These are phyloP conservation scores for Nitzschia inconspicua DNA, from an alignment of 108 stramenopile genomes.

Conservation along the genomic window DNA sequence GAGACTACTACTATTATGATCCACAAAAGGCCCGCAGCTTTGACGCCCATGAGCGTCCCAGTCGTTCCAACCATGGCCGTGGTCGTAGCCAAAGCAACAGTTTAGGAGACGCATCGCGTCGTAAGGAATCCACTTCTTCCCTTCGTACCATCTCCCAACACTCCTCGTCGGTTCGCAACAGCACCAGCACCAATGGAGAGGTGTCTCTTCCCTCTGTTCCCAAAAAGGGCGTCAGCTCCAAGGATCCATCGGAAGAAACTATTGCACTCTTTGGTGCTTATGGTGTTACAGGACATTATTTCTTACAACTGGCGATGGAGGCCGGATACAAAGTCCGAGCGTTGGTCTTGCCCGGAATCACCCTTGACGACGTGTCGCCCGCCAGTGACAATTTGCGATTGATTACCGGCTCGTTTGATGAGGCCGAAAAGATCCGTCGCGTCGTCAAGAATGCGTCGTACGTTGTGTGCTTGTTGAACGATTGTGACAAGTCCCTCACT, in stretches of 20 bases:
- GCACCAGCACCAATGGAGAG: background rate
- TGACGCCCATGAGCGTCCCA: background rate
- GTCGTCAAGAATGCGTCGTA: slow-evolving; percentile 23
- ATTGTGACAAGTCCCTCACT: slow-evolving; percentile 9
- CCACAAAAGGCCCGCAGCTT: background rate
- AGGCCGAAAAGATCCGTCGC: slow-evolving; percentile 21
- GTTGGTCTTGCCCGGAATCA: slow-evolving; percentile 26
- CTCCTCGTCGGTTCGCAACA: no score
- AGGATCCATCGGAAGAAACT: slow-evolving; percentile 21
- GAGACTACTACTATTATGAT: background rate
- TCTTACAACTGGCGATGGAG: slow-evolving; percentile 43
- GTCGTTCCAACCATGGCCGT: background rate
- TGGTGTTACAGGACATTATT: slow-evolving; percentile 41
- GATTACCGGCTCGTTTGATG: slow-evolving; percentile 31
- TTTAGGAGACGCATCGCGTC: no score
- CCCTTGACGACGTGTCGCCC: slow-evolving; percentile 19
- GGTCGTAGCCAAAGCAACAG: background rate
- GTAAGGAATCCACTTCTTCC: no score
- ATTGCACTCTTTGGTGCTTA: slow-evolving; percentile 51
- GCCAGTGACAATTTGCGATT: slow-evolving; percentile 16
- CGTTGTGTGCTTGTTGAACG: slow-evolving; percentile 40
- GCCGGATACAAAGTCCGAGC: slow-evolving; percentile 45
- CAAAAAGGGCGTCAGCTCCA: background rate
- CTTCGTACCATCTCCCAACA: no score
- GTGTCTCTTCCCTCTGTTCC: background rate